Evolutionary conservation across 768 basidiomycete species (phyloP), one percentile per base, ranked within the genome.

Genomic region (Pulveroboletus sp.): DNA sequence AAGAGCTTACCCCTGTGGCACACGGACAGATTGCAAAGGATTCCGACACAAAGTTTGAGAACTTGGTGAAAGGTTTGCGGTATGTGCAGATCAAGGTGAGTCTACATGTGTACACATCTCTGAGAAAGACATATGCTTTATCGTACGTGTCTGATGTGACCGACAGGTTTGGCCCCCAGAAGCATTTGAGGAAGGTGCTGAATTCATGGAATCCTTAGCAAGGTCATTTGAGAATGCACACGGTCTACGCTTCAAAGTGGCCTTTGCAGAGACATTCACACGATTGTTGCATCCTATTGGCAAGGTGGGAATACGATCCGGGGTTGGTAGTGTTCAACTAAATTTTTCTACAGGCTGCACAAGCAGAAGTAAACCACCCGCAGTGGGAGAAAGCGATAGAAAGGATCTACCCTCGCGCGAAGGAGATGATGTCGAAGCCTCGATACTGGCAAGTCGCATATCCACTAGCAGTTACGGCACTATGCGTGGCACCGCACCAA

Each of bases 341-440:
- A 41, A 37, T 11, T 30, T 17, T 48, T 60, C 4, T 41, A 50
- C 43, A 93, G 89, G 94, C 87, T 35, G 94, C 91, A 0, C 92
- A 93, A 70, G 93, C 91, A 6, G 93, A 97, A 70, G 93, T 94
- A 43, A 96, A 96, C 59, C 87, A 94, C 66, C 93, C 93, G 0
- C 78, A 88, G 57, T 97, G 93, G 93, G 90, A 86, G 6, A 92
- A 90, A 64, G 93, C 93, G 0, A 87, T 93, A 28, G 86, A 93
- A 64, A 72, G 77, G 11, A 89, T 94, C 31, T 84, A 83, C 63
- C 86, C 87, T 2, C 89, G 86, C 62, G 87, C 88, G 2, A 77
- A 79, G 53, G 88, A 90, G 47, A 86, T 93, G 84, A 83, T 89
- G 74, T 72, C 76, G 35, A 95, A 95, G 66, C 89, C 86, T 8